phyloP scores from a whole-genome alignment of 192 early-diverging fungal genomes.

The Coemansia sp. region DNA sequence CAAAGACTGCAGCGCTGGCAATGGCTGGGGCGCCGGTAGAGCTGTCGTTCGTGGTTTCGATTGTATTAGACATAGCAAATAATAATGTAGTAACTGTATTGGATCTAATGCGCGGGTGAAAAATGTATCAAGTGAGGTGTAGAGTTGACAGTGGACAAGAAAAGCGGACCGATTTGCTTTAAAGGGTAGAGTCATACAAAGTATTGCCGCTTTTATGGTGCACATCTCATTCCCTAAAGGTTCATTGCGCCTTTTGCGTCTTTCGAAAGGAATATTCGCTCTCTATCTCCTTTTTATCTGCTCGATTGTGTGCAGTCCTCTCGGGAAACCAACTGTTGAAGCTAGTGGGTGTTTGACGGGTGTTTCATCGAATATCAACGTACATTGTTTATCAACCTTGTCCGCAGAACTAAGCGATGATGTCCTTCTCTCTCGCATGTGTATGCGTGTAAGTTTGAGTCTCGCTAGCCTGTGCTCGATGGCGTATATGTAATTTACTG shows the following conservation, averaged over 20 bases:
- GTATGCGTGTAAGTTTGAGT: background rate
- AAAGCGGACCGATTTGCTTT: background rate
- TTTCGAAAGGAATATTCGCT: background rate
- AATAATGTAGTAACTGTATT: background rate
- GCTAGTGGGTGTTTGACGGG: background rate
- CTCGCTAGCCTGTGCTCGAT: background rate
- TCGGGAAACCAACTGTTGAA: background rate
- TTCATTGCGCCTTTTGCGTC: background rate
- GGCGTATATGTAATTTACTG: background rate
- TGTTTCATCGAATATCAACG: background rate
- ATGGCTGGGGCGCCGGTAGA: slow-evolving; percentile 12
- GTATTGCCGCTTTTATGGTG: background rate
- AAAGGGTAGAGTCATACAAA: background rate
- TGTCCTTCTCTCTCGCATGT: background rate
- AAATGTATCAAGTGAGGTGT: background rate
- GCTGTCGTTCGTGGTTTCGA: background rate
- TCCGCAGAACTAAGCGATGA: background rate
- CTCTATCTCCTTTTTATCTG: background rate
- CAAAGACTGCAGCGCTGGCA: slow-evolving; percentile 64
- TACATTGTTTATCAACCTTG: background rate
- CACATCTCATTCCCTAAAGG: background rate
- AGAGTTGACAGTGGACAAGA: background rate
- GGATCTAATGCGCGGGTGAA: background rate
- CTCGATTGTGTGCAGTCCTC: background rate
- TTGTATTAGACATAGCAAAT: slow-evolving; percentile 7